Percentiles rank a stretch among this genome's conserved stretches.
Conservation (phyloP, 352 stramenopile species). For the Pythium brachiatum region DNA sequence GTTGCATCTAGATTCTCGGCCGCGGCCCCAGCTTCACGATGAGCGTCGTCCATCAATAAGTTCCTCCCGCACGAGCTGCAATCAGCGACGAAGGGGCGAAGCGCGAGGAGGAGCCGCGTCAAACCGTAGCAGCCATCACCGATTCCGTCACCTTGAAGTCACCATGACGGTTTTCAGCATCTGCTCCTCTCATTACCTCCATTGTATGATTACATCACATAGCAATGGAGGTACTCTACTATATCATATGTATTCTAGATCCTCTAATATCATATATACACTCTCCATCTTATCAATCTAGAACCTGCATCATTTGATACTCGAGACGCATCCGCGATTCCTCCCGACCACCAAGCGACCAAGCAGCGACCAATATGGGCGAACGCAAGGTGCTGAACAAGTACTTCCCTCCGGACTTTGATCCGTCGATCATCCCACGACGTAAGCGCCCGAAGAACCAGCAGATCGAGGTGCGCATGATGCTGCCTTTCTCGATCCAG, state of each 20-base stretch:
- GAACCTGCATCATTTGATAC: conserved; percentile 24
- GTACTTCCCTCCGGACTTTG: conserved; percentile 99
- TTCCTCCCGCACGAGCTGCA: conserved; percentile 3
- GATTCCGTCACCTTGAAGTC: conserved; percentile 1
- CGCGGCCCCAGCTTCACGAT: too few species aligned
- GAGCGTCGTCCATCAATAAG: neutral
- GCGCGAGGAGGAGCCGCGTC: neutral
- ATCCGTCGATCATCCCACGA: conserved; percentile 94
- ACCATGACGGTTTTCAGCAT: neutral
- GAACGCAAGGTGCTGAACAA: conserved; percentile 99
- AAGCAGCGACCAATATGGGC: conserved; percentile 82
- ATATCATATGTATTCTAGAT: neutral
- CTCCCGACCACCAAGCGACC: neutral
- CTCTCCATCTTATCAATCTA: neutral
- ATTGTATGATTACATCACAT: neutral
- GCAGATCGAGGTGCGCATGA: conserved; percentile 98
- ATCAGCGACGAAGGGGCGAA: neutral
- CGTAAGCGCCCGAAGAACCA: conserved; percentile 94
- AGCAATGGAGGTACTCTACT: neutral
- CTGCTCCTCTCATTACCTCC: neutral
- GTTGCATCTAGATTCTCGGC: too few species aligned
- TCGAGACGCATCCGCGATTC: neutral
- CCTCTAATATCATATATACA: neutral
- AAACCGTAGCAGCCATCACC: neutral
- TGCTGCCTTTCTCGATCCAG: conserved; percentile 98